Base-by-base conservation (phyloP, 768 basidiomycete species). In the Termitomyces sp. region DNA sequence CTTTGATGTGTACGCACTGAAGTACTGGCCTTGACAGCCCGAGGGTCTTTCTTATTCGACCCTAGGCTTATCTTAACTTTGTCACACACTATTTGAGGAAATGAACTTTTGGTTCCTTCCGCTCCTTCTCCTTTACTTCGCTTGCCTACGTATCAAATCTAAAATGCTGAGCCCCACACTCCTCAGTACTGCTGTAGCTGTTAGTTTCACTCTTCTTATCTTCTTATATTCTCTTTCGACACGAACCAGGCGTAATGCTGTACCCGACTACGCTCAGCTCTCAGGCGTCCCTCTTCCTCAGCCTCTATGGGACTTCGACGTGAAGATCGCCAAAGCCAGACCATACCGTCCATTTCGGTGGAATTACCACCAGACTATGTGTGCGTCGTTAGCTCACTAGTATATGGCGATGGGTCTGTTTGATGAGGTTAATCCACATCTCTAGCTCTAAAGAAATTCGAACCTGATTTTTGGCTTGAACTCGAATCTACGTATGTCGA, bases 331-430 rank as follows among this genome's bases (percentile, higher is more conserved):
- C 9, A 75, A 70, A 57, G 70, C 82, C 3, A 73, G 81, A 50
- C 82, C 82, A 15, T 83, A 84, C 66, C 74, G 82, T 27, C 82
- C 82, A 0, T 81, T 84, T 62, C 74, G 81, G 61, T 84, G 82
- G 81, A 70, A 70, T 49, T 84, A 82, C 57, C 76, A 82, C 61
- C 82, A 84, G 62, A 82, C 70, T n/a, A 83, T 82, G 82, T 73
- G 81, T 81, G 65, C 37, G 58, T 58, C n/a, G n/a, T 55, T 15
- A 20, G 12, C 45, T 37, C 33, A 46, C 18, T 34, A 16, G 39
- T 11, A 20, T 27, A 39, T 16, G 41, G n/a, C 12, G 31, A 39
- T 50, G 15, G 39, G 2, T 27, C 5, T 11, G 39, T 22, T 20
- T 22, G 7, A 45, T 56, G 46, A 22, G 47, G 31, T 31, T 4